These are phyloP conservation scores for Herpotrichia juniperi DNA, from an alignment of 2,329 filamentous ascomycete species.

Conservation along the genomic window DNA sequence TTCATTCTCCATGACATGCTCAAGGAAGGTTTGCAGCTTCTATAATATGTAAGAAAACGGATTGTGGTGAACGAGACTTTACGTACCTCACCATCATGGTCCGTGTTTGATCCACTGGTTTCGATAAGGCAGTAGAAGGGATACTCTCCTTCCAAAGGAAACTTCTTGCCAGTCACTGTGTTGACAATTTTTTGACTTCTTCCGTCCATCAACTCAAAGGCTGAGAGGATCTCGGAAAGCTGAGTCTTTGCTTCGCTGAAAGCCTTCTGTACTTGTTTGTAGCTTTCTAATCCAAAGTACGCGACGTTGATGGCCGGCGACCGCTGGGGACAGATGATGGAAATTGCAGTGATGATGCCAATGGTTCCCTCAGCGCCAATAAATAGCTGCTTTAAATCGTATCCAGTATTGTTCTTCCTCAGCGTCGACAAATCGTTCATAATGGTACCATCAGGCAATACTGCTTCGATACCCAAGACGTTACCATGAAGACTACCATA, in stretches of 20 bases:
- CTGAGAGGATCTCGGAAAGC: conserved; percentile 92
- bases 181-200: conserved; percentile 70
- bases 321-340: conserved; percentile 86
- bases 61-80: not conserved
- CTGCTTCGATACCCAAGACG: conserved; percentile 90
- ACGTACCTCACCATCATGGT: conserved; percentile 77
- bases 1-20: conserved; percentile 86
- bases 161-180: conserved; percentile 74
- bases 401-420: conserved; percentile 98
- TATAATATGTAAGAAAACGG: conserved; percentile 30
- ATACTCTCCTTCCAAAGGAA: conserved; percentile 80
- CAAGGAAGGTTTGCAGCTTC: conserved; percentile 89
- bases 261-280: conserved; percentile 83
- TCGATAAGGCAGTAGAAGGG: conserved; percentile 98
- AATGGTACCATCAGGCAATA: conserved; percentile 90
- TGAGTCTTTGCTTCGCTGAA: conserved; percentile 90
- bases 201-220: conserved; percentile 96
- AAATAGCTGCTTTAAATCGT: conserved; percentile 95
- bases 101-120: conserved; percentile 91
- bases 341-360: conserved; percentile 89
- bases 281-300: conserved; percentile 89
- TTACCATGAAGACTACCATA: conserved; percentile 95
- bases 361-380: conserved; percentile 95
- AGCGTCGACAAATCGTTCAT: conserved; percentile 86
- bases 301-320: conserved; percentile 92